These are phyloP conservation scores for Candida chauliodis DNA, from an alignment of 805 yeast species.

Conservation along the genomic window DNA sequence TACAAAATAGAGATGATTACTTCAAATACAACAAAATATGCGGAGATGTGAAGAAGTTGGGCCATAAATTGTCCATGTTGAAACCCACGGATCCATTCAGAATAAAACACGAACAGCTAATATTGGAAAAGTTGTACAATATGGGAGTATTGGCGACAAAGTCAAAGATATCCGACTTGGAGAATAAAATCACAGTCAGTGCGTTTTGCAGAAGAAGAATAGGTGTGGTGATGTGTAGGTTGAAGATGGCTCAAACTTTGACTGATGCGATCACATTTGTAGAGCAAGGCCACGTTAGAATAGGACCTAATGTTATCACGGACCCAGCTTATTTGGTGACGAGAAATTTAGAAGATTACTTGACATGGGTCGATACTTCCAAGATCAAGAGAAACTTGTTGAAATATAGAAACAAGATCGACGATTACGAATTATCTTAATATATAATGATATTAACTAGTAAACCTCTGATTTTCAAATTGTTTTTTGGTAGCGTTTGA, in stretches of 20 bases:
- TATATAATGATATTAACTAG: background rate
- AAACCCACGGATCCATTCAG: slow-evolving; percentile 87
- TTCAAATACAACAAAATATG: slow-evolving; percentile 90
- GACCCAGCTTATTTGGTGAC: slow-evolving; percentile 95
- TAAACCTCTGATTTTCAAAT: no score
- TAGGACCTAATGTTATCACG: slow-evolving; percentile 92
- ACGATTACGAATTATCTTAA: slow-evolving; percentile 54
- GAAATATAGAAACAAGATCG: slow-evolving; percentile 74
- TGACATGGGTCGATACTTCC: slow-evolving; percentile 96
- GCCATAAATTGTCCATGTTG: slow-evolving; percentile 78
- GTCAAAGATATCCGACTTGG: slow-evolving; percentile 87
- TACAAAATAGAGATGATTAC: slow-evolving; percentile 93
- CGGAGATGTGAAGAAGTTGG: slow-evolving; percentile 85
- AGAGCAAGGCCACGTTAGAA: slow-evolving; percentile 97
- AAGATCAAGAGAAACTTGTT: slow-evolving; percentile 89
- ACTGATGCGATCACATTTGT: slow-evolving; percentile 86
- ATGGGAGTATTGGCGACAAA: slow-evolving; percentile 90
- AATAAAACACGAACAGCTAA: slow-evolving; percentile 79
- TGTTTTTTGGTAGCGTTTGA: background rate
- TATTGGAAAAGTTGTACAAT: slow-evolving; percentile 79
- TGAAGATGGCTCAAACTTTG: slow-evolving; percentile 89
- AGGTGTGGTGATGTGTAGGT: slow-evolving; percentile 90
- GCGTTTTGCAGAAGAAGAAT: slow-evolving; percentile 89
- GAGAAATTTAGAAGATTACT: slow-evolving; percentile 89
- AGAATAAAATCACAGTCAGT: slow-evolving; percentile 87